Evolutionary conservation across 345 rosid species (phyloP).

Genomic region (Theobroma cacao): DNA sequence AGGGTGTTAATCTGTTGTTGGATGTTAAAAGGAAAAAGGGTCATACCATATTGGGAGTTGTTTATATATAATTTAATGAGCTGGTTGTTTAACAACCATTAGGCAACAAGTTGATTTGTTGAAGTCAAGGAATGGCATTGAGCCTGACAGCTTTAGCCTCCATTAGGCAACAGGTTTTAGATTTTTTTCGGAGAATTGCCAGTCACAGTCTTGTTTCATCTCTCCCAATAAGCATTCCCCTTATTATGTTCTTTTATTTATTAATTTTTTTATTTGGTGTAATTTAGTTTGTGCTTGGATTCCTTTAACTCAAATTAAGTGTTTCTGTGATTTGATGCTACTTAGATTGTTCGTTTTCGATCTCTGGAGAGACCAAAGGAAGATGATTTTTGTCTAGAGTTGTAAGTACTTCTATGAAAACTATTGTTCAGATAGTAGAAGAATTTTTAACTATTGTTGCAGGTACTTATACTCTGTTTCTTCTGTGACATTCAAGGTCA

Average conservation of each 20-base stretch:
- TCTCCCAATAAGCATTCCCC: background rate
- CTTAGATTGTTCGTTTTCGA: slow-evolving; percentile 83
- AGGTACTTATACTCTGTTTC: slow-evolving; percentile 16
- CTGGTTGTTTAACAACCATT: too few species aligned
- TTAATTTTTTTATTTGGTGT: background rate
- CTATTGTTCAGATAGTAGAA: background rate
- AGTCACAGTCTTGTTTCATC: background rate
- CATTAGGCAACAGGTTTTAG: background rate
- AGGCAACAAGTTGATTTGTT: too few species aligned
- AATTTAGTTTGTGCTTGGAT: background rate
- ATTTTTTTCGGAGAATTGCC: background rate
- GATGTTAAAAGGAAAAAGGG: background rate
- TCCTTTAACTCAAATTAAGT: slow-evolving; percentile 9
- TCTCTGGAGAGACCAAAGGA: slow-evolving; percentile 85
- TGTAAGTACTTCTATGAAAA: slow-evolving; percentile 52
- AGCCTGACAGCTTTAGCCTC: background rate
- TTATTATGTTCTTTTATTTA: background rate
- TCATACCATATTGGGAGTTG: background rate
- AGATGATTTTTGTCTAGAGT: slow-evolving; percentile 79
- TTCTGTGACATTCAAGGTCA: slow-evolving; percentile 55
- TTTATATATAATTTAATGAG: background rate
- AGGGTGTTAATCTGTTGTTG: background rate
- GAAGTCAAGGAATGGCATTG: background rate
- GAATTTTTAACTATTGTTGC: slow-evolving; percentile 9
- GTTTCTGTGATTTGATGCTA: slow-evolving; percentile 21